Evolutionary conservation across 768 basidiomycete species (phyloP), one percentile per base, ranked within the genome.

Genomic region (Leccinum boreale): DNA sequence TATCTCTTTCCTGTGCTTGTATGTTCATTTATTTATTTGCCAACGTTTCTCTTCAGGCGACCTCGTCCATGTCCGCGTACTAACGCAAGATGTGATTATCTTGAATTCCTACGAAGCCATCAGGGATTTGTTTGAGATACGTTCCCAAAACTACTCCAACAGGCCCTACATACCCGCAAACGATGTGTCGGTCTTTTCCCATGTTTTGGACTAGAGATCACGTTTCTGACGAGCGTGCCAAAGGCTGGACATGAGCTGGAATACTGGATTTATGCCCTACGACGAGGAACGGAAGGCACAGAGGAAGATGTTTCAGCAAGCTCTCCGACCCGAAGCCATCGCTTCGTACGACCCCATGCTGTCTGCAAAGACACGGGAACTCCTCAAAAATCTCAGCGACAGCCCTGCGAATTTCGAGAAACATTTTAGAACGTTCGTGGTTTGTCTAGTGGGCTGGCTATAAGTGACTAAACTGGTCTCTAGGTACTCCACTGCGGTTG

Each of bases 61-160:
- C 44, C 28, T 59, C 2, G 21, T 57, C 26, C 51, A 58, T 44
- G 35, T 59, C 50, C 56, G 58, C 11, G 45, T 58, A 9, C 19
- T 59, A 15, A 58, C 58, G 5, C 59, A 60, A 50, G 57, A 60
- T 29, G 3, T 53, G 19, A 60, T 58, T 17, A 28, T 58, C 17
- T 19, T 60, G 57, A 58, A 58, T 45, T 60, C 59, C n/a, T 35
- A 58, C 14, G 59, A 58, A 52, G 52, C 21, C 5, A 50, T 58
- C 23, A 58, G 21, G 23, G 59, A 60, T 36, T 2, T 60, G 26
- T 29, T 60, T 0, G 59, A 58, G 15, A 14, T 48, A 4, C 52
- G 59, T 35, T 60, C 57, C 19, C 51, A 53, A 21, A 53, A 52
- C 39, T 60, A 58, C 45, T 60, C 59, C 19, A 47, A 42, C 39